Conservation (phyloP, 208 protist species). For the Strigomonas oncopelti region DNA sequence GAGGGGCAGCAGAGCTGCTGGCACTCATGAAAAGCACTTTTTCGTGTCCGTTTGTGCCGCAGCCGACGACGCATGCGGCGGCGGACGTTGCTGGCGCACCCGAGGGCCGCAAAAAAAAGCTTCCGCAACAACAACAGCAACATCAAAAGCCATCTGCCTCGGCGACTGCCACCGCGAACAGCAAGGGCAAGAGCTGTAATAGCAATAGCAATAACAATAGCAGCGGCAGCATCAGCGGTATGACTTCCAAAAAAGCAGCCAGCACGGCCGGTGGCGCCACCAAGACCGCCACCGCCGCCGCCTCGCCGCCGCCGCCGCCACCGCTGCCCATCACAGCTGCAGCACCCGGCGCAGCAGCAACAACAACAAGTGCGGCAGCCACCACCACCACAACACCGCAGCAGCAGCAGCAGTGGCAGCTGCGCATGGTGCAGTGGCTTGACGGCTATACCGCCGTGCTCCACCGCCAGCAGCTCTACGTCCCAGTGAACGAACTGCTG, state of each 20-base stretch:
- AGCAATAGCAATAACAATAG: neutral
- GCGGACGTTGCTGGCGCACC: neutral
- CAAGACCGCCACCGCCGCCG: slow-evolving; percentile 11
- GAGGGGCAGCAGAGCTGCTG: neutral
- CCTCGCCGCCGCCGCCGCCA: no score
- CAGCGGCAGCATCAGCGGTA: no score
- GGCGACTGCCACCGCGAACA: neutral
- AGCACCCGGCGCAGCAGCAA: neutral
- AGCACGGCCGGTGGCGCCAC: no score
- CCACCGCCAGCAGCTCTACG: slow-evolving; percentile 57
- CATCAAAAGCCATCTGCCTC: neutral
- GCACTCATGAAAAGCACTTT: neutral
- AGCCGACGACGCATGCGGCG: neutral
- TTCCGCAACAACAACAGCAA: no score
- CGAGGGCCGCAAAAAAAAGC: neutral
- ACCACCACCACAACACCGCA: slow-evolving; percentile 17
- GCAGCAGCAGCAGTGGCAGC: slow-evolving; percentile 43
- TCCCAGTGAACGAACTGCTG: slow-evolving; percentile 77
- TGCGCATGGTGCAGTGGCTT: slow-evolving; percentile 79
- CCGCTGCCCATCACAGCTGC: no score
- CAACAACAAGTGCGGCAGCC: neutral
- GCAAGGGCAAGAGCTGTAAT: neutral
- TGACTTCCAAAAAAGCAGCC: no score
- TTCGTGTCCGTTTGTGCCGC: neutral
- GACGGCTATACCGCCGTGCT: slow-evolving; percentile 70